Evolutionary conservation across 2,329 filamentous ascomycete genomes (phyloP), one percentile per base, ranked within the genome.

Genomic region (Hypomyces perniciosus): DNA sequence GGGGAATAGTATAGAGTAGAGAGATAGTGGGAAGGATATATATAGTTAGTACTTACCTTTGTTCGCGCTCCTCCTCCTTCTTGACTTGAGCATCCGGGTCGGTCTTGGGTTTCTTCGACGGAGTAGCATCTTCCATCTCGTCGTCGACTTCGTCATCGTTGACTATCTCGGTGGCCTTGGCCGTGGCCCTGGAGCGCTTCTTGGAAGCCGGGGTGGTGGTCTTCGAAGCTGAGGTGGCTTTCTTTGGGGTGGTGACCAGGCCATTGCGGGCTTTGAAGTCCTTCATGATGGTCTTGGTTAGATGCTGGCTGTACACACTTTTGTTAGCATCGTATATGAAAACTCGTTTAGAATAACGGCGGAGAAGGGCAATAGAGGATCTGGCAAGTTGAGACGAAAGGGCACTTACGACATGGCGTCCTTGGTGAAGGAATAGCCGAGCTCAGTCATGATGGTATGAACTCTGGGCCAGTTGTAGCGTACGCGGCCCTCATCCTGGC

Each of bases 391-490:
- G 9, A n/a, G 28, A 40, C 0, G 8, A 6, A 13, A n/a, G 8
- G 6, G 31, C 9, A 63, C 68, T 37, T 58, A 72, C 70, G 59
- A 63, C 35, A 72, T 64, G 33, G 70, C 70, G n/a, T 68, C 67
- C 33, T 67, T 65, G 49, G 65, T 67, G 31, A 72, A 72, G 7
- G 50, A 33, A 27, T 71, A 65, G 8, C 68, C 68, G 12, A 67
- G 59, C 2, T 50, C 26, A 2, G 44, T 51, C 69, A 72, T 71
- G 34, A 65, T 54, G 6, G 48, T 45, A 46, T 62, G 59, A 4
- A 68, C 58, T 28, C 56, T 59, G 42, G 58, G 48, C 69, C 69
- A 72, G 57, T 71, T 67, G 53, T 62, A 60, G 20, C 58, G 59
- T 20, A 56, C 42, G 9, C 59, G 60, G 13, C 62, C 57, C 12